A percentile compares a stretch with the other conserved stretches of the same genome.
phyloP scores from a whole-genome alignment of 257 asterid genomes.

The Primulina eburnea region DNA sequence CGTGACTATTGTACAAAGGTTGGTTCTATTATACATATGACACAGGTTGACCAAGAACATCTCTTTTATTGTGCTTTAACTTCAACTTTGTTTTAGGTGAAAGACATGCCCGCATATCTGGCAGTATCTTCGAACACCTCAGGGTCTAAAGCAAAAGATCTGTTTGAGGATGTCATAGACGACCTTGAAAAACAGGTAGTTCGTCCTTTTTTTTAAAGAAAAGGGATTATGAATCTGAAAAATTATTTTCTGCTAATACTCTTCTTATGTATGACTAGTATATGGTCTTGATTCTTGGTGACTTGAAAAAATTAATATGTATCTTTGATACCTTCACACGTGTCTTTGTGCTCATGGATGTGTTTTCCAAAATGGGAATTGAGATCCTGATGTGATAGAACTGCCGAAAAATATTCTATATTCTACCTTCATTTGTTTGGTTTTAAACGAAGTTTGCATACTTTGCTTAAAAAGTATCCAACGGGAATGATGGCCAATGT shows the following conservation, averaged over 20 bases:
- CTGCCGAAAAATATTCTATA: too few relatives aligned
- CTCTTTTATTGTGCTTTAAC: slow-evolving; percentile 17
- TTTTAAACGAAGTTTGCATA: background rate
- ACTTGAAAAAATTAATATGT: background rate
- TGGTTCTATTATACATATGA: slow-evolving; percentile 20
- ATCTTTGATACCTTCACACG: background rate
- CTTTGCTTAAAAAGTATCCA: background rate
- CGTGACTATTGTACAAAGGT: slow-evolving; percentile 90
- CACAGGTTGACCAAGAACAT: background rate
- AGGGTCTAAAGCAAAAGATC: slow-evolving; percentile 82
- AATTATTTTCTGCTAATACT: background rate
- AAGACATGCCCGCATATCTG: slow-evolving; percentile 75
- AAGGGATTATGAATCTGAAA: background rate
- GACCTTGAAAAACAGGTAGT: slow-evolving; percentile 88
- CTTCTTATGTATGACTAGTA: background rate
- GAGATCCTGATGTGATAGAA: background rate
- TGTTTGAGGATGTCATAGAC: slow-evolving; percentile 79
- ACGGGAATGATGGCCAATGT: background rate
- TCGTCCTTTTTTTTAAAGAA: slow-evolving; percentile 1
- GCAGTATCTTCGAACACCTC: slow-evolving; percentile 78
- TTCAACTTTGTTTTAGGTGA: slow-evolving; percentile 51
- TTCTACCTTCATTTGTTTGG: background rate
- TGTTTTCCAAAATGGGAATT: background rate
- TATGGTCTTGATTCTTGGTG: background rate
- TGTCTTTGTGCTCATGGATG: background rate